These are phyloP conservation scores for Gracilaria domingensis DNA, from an alignment of 23 red algal genomes.

Conservation along the genomic window DNA sequence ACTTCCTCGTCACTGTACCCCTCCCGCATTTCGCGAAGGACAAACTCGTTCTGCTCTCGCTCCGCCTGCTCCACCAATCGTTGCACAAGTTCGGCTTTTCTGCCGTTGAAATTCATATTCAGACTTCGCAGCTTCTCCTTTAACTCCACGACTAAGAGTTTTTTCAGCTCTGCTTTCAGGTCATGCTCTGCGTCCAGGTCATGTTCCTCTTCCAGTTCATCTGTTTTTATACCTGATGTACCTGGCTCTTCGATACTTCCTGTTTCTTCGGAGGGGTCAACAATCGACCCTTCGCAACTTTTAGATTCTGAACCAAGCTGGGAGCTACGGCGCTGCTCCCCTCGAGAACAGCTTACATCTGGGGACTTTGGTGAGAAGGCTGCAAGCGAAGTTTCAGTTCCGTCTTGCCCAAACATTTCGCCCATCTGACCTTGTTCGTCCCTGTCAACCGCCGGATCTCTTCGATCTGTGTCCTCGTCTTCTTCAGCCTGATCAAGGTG, in stretches of 20 bases:
- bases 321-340: neutral
- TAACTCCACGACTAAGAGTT: slow-evolving; percentile 1
- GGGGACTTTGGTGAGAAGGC: neutral
- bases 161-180: neutral
- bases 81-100: slow-evolving; percentile 10
- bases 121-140: neutral
- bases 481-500: neutral
- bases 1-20: neutral
- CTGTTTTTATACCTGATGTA: neutral
- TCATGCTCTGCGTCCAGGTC: neutral
- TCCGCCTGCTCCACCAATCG: neutral
- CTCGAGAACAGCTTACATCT: neutral
- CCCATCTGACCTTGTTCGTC: neutral
- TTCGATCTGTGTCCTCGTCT: neutral
- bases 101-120: neutral
- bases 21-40: neutral
- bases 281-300: neutral
- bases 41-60: no score
- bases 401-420: neutral
- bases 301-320: neutral
- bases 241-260: neutral
- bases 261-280: neutral
- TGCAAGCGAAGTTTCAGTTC: neutral
- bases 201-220: neutral
- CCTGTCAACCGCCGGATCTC: neutral